These are phyloP conservation scores for Acanthamoeba healyi DNA, from an alignment of 208 protist species.

Conservation along the genomic window DNA sequence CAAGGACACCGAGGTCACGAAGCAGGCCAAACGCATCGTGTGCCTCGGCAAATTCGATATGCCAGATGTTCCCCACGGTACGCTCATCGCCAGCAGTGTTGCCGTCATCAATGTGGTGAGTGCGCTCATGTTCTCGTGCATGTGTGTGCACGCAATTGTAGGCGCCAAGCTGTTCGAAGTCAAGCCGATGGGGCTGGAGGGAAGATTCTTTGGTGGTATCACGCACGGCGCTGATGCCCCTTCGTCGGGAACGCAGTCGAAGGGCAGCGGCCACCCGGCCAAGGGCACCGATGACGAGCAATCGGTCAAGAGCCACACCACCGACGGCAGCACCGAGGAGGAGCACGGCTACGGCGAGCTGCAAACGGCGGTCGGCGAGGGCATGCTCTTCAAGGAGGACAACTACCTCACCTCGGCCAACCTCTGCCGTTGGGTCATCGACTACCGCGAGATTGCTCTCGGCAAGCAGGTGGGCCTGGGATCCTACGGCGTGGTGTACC, in stretches of 20 bases:
- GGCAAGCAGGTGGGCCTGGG: conserved; percentile 29
- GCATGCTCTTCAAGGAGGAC: conserved; percentile 27
- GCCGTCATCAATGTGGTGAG: neutral
- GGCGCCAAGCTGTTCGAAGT: neutral
- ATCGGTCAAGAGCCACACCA: conserved; percentile 1
- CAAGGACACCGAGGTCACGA: neutral
- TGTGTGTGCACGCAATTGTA: too few relatives aligned
- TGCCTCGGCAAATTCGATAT: neutral
- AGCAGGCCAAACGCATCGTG: conserved; percentile 4
- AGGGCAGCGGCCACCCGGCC: neutral
- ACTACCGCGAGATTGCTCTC: conserved; percentile 24
- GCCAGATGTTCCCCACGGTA: neutral
- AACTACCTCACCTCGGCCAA: conserved; percentile 39
- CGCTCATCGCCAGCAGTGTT: neutral
- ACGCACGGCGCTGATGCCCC: neutral
- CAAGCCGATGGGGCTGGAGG: neutral
- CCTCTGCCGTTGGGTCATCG: conserved; percentile 65
- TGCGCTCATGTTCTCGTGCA: neutral
- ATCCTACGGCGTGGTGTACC: conserved; percentile 37
- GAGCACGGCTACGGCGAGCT: neutral
- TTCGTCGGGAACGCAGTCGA: neutral
- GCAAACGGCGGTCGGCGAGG: neutral
- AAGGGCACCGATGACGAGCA: neutral
- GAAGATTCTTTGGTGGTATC: neutral
- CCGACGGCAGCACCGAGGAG: neutral